phyloP scores from a whole-genome alignment of 768 basidiomycete genomes.

The Tubosaeta brunneosetosa region DNA sequence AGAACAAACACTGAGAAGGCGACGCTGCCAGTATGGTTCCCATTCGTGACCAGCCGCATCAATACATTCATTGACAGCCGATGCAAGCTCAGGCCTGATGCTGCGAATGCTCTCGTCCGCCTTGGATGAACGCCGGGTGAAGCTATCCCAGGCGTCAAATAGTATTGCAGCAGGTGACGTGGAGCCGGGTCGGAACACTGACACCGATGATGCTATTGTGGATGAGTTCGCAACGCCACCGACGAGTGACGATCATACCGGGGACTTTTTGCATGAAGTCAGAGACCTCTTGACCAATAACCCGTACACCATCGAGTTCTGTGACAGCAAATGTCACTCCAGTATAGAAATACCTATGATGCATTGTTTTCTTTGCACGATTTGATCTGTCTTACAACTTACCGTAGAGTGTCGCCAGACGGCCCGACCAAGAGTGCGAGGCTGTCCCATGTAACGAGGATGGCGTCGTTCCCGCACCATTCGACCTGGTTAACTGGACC shows the following conservation, averaged over 20 bases:
- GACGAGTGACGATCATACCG: slow-evolving; percentile 39
- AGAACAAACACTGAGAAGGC: slow-evolving; percentile 64
- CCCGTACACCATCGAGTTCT: slow-evolving; percentile 87
- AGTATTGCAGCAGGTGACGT: slow-evolving; percentile 88
- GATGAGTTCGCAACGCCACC: background rate
- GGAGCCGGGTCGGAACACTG: slow-evolving; percentile 90
- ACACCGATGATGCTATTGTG: slow-evolving; percentile 63
- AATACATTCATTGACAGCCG: slow-evolving; percentile 87
- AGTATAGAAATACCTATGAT: slow-evolving; percentile 69
- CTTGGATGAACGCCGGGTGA: slow-evolving; percentile 77
- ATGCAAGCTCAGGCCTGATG: slow-evolving; percentile 79
- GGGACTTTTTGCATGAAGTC: slow-evolving; percentile 95
- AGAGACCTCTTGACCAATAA: slow-evolving; percentile 71
- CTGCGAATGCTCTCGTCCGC: slow-evolving; percentile 89
- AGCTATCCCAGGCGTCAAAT: slow-evolving; percentile 89
- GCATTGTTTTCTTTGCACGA: slow-evolving; percentile 7
- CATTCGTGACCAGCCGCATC: slow-evolving; percentile 92
- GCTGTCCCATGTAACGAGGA: slow-evolving; percentile 78
- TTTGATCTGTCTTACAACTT: slow-evolving; percentile 26
- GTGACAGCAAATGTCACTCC: slow-evolving; percentile 75
- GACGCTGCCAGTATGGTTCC: slow-evolving; percentile 87
- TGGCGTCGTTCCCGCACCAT: slow-evolving; percentile 97
- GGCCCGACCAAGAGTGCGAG: slow-evolving; percentile 87
- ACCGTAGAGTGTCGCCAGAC: slow-evolving; percentile 82
- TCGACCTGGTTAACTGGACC: slow-evolving; percentile 68